Evolutionary conservation across 2,329 filamentous ascomycete genomes (phyloP), one percentile per base, ranked within the genome.

Genomic region (Aspergillus aculeatinus): DNA sequence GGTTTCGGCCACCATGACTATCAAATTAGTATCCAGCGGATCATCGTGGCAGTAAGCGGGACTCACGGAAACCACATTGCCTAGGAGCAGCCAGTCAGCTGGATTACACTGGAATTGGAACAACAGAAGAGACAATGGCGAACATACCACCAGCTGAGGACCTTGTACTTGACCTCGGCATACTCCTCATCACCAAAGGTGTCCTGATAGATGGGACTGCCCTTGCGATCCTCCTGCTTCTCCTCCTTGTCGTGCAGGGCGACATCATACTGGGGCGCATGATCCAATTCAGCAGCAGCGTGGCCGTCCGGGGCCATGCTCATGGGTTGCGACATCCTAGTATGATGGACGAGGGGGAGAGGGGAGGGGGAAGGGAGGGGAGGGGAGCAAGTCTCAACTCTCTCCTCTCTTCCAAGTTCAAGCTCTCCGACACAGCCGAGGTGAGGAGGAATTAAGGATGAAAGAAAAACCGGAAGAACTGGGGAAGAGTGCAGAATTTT

Each of bases 1-100:
- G 16, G 81, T 84, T 65, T 85, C 83, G 4, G 82, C 83, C 33
- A 85, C 77, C 80, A 85, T 84, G 61, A 84, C 76, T 73, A 51
- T 11, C 19, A 6, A 19, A 49, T 63, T 44, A 61, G 60, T 52
- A 52, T 35, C 11, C 5, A 53, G 23, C 29, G 9, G n/a, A 25
- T 12, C 16, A 5, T 7, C 44, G 25, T 5, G n/a, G 11, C 5
- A 7, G 33, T 23, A n/a, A 5, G 27, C 11, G 50, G 33, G 52
- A 63, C 72, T 53, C 68, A 78, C 76, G 68, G 63, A 77, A 69
- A 53, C 74, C 73, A 47, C 71, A 72, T 63, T 79, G 74, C 74
- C 76, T 77, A 16, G 1, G 4, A 16, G 4, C 16, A n/a, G 6
- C 35, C 14, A 48, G 53, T 55, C 42, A 55, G 16, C 31, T n/a